Evolutionary conservation across 2,329 filamentous ascomycete genomes (phyloP).

Genomic region (Fusarium redolens): DNA sequence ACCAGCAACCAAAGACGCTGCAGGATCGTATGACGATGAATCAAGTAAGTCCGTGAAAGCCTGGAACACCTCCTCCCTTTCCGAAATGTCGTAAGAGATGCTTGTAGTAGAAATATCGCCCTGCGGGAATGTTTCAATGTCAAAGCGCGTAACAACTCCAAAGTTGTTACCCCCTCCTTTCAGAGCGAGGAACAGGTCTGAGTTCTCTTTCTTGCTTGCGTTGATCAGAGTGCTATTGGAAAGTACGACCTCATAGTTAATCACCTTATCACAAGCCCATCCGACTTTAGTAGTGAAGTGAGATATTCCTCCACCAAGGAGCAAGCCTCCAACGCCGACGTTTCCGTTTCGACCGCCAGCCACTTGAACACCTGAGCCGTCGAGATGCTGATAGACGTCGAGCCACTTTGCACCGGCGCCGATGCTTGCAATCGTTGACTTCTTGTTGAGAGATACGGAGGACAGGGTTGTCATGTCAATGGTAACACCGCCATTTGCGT

Average conservation of each 20-base stretch:
- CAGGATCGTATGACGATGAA: not conserved
- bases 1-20: not conserved
- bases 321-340: constrained; percentile 2
- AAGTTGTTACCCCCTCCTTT: constrained; percentile 13
- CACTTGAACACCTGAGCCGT: not conserved
- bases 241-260: not conserved
- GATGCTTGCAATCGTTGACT: not conserved
- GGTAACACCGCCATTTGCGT: not conserved
- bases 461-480: constrained; percentile 4
- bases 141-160: not conserved
- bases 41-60: not conserved
- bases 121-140: not conserved
- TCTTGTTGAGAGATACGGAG: not conserved
- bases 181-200: not conserved
- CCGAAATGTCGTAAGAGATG: not conserved
- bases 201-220: not conserved
- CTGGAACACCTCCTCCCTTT: not conserved
- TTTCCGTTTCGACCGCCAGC: constrained; percentile 5
- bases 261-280: constrained; percentile 7
- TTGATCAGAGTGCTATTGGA: not conserved
- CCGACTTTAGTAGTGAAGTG: constrained; percentile 2
- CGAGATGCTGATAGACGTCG: not conserved
- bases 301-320: not conserved
- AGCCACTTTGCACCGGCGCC: constrained; percentile 11
- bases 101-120: not conserved